Percentiles rank a stretch among this genome's conserved stretches.
phyloP scores from a whole-genome alignment of 176 grass and related monocot genomes.

The Saccharum officinarum region DNA sequence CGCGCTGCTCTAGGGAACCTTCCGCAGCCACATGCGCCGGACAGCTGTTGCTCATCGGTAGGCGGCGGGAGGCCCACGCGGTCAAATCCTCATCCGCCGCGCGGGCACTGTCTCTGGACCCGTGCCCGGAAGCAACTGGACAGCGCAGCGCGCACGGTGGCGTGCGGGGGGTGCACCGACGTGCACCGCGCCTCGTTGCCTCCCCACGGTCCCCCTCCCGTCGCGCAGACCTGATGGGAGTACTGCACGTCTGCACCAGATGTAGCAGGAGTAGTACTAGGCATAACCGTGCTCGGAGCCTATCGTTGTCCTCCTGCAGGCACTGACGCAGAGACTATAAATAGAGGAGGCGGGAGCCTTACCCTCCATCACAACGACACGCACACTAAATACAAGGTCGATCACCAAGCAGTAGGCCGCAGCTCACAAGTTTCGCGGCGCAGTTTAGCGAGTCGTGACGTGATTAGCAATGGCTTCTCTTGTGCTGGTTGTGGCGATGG shows the following conservation, averaged over 20 bases:
- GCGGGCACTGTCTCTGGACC: conserved; percentile 15
- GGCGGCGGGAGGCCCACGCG: background rate
- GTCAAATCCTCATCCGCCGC: conserved; percentile 29
- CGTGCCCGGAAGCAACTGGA: conserved; percentile 50
- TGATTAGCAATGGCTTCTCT: conserved; percentile 26
- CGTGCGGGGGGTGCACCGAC: conserved; percentile 18
- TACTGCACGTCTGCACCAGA: background rate
- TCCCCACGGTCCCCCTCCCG: conserved; percentile 22
- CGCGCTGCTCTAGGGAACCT: conserved; percentile 20
- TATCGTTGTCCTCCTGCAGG: background rate
- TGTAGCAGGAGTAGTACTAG: background rate
- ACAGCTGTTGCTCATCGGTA: conserved; percentile 33
- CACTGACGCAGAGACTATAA: conserved; percentile 21
- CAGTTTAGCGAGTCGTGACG: background rate
- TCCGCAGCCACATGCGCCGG: conserved; percentile 28
- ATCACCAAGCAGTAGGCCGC: background rate
- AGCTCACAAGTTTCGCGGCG: background rate
- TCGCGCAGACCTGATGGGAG: background rate
- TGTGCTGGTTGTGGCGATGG: conserved; percentile 6
- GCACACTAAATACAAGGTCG: background rate
- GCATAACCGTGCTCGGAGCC: conserved; percentile 27
- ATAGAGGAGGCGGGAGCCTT: background rate
- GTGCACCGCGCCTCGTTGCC: conserved; percentile 17
- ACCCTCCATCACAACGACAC: background rate
- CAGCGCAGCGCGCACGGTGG: conserved; percentile 39